Conservation (phyloP, 148 eudicot species). For the Amaranthus palmeri region DNA sequence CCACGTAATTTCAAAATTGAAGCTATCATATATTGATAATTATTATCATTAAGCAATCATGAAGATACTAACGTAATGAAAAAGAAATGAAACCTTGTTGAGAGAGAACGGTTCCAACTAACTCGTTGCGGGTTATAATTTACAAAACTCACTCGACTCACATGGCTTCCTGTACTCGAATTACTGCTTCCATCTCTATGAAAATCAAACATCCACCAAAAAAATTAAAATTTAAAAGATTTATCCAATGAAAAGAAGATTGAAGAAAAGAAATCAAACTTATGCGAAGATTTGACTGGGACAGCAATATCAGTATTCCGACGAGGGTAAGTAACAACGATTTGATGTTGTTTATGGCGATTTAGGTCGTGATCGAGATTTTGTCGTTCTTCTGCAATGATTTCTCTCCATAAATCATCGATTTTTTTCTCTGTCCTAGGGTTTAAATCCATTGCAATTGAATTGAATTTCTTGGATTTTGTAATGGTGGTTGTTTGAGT, state of each 20-base stretch:
- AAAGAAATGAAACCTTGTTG: conserved; percentile 54
- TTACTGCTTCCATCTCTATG: conserved; percentile 18
- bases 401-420: conserved; percentile 21
- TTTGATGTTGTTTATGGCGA: conserved; percentile 12
- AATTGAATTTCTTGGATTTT: background rate
- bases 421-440: conserved; percentile 26
- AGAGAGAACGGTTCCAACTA: conserved; percentile 91
- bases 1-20: background rate
- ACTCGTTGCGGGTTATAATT: conserved; percentile 35
- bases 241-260: background rate
- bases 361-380: background rate
- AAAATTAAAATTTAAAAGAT: background rate
- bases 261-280: background rate
- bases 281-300: conserved; percentile 1
- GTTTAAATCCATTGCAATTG: conserved; percentile 20
- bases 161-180: conserved; percentile 31
- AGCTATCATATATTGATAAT: background rate
- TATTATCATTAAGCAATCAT: background rate
- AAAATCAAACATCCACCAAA: background rate
- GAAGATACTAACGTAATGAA: background rate
- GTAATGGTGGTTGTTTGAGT: background rate
- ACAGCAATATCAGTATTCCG: background rate
- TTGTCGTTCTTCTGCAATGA: conserved; percentile 19
- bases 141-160: conserved; percentile 50
- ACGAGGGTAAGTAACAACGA: conserved; percentile 22